These are phyloP conservation scores for Amyloporia xantha DNA, from an alignment of 768 basidiomycete species.

Conservation along the genomic window DNA sequence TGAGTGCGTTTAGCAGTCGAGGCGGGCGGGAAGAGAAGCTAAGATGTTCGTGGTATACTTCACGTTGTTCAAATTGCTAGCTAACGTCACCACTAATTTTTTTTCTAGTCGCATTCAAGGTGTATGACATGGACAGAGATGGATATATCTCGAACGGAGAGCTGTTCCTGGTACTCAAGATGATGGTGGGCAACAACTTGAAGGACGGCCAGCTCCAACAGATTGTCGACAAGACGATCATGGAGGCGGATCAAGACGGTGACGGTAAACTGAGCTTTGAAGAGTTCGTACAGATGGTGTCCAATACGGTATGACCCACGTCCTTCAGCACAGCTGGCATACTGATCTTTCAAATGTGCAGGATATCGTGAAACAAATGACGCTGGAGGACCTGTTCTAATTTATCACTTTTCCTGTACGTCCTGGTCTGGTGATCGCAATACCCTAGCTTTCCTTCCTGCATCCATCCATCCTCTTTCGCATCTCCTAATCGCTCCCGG, in stretches of 20 bases:
- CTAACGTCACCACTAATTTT: background rate
- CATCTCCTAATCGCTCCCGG: background rate
- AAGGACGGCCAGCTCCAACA: conserved; percentile 99
- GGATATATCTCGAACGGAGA: conserved; percentile 98
- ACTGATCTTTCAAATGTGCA: conserved; percentile 22
- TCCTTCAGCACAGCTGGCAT: background rate
- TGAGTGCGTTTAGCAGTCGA: conserved; percentile 96
- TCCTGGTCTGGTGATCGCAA: background rate
- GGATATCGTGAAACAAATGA: conserved; percentile 99
- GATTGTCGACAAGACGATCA: conserved; percentile 99
- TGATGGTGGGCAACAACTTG: conserved; percentile 99
- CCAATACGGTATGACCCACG: conserved; percentile 70
- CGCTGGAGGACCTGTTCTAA: conserved; percentile 86
- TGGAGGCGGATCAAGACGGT: conserved; percentile 98
- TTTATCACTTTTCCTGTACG: background rate
- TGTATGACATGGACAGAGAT: conserved; percentile 98
- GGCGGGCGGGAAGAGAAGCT: conserved; percentile 97
- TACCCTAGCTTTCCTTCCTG: background rate
- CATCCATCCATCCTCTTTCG: background rate
- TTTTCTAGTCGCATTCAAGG: conserved; percentile 93
- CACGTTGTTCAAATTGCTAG: background rate
- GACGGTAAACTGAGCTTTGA: conserved; percentile 97
- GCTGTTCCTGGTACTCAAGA: conserved; percentile 96
- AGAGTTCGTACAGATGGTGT: conserved; percentile 95
- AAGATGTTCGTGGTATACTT: conserved; percentile 62